These are phyloP conservation scores for Rhamnella rubrinervis DNA, from an alignment of 331 rosid genomes.

Conservation along the genomic window DNA sequence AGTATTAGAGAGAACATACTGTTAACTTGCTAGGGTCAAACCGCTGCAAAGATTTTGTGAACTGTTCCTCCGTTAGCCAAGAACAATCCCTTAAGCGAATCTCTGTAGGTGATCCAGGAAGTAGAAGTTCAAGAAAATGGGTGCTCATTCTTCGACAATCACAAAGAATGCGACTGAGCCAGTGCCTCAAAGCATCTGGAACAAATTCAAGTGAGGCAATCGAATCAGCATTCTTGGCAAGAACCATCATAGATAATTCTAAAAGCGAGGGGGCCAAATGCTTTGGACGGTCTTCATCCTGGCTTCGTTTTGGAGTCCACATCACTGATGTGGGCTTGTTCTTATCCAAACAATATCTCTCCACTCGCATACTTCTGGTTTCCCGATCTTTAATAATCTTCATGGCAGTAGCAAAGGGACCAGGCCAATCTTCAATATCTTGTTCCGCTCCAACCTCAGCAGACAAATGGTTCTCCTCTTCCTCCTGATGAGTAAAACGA, in stretches of 20 bases:
- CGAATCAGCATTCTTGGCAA: conserved; percentile 60
- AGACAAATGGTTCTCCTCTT: conserved; percentile 16
- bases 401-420: conserved; percentile 64
- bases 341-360: background rate
- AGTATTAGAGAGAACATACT: conserved; percentile 35
- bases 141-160: conserved; percentile 62
- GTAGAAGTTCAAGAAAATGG: conserved; percentile 49
- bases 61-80: conserved; percentile 76
- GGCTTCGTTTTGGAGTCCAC: conserved; percentile 45
- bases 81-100: conserved; percentile 75
- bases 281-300: conserved; percentile 8
- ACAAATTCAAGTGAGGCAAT: conserved; percentile 63
- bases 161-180: conserved; percentile 56
- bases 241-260: conserved; percentile 48
- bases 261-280: conserved; percentile 50
- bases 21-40: conserved; percentile 50
- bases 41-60: conserved; percentile 38
- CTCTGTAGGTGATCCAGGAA: conserved; percentile 65
- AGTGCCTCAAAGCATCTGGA: conserved; percentile 58
- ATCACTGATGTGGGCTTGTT: conserved; percentile 16
- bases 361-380: conserved; percentile 10
- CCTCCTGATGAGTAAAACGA: conserved; percentile 28
- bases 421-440: conserved; percentile 43
- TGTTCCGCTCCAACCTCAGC: conserved; percentile 28
- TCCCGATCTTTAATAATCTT: conserved; percentile 48